phyloP scores from a whole-genome alignment of 1,139 yeast species.

The Taphrina communis region DNA sequence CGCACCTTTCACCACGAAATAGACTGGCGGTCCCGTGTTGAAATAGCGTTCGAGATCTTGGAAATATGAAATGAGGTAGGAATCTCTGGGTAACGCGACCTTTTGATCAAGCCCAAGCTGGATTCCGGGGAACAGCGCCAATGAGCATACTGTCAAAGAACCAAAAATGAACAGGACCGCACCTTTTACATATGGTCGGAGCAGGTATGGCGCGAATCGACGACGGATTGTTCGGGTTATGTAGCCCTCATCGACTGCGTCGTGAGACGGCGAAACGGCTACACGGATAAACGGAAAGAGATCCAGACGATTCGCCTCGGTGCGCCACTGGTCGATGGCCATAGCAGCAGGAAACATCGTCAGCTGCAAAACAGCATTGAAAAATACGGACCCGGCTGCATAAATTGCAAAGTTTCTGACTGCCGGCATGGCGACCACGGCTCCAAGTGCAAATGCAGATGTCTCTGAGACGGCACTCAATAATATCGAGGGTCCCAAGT shows the following conservation, averaged over 20 bases:
- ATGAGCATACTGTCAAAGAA: constrained; percentile 68
- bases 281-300: constrained; percentile 53
- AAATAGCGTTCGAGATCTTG: constrained; percentile 73
- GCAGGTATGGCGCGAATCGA: constrained; percentile 64
- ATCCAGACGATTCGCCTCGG: constrained; percentile 66
- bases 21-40: constrained; percentile 90
- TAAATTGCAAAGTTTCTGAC: constrained; percentile 89
- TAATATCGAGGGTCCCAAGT: constrained; percentile 85
- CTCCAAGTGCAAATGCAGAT: constrained; percentile 76
- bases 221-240: constrained; percentile 50
- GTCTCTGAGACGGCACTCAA: constrained; percentile 78
- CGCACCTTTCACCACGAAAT: constrained; percentile 72
- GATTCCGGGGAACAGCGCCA: constrained; percentile 70
- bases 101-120: constrained; percentile 87
- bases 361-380: constrained; percentile 78
- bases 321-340: constrained; percentile 68
- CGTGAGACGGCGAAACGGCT: background rate
- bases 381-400: constrained; percentile 81
- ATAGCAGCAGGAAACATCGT: constrained; percentile 80
- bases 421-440: constrained; percentile 91
- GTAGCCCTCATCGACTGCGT: constrained; percentile 45
- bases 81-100: constrained; percentile 80
- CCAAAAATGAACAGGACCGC: constrained; percentile 62
- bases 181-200: constrained; percentile 58
- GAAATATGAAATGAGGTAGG: constrained; percentile 80